Evolutionary conservation across 2,329 filamentous ascomycete species (phyloP).

Genomic region (Cyclaneusma minus): DNA sequence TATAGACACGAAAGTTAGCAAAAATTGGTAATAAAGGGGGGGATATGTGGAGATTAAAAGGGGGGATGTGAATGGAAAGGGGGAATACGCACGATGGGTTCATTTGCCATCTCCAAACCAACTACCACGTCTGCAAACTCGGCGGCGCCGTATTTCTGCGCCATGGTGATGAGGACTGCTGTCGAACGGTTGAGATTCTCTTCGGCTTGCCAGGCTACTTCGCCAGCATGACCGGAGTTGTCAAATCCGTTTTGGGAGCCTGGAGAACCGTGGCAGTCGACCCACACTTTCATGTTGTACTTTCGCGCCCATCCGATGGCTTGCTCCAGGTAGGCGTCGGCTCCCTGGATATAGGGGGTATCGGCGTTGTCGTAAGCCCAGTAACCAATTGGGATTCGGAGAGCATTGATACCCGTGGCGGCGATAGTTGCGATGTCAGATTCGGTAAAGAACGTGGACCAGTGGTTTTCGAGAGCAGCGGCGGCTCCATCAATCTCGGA

Average conservation of each 20-base stretch:
- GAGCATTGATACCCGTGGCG: constrained; percentile 38
- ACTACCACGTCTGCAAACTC: constrained; percentile 25
- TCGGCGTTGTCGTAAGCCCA: constrained; percentile 40
- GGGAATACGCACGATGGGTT: no score
- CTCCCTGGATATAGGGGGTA: constrained; percentile 47
- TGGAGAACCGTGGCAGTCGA: constrained; percentile 52
- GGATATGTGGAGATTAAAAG: no score
- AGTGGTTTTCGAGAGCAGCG: constrained; percentile 28
- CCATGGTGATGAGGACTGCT: constrained; percentile 22
- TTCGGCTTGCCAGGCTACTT: constrained; percentile 29
- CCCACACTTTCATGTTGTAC: constrained; percentile 44
- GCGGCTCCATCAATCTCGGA: constrained; percentile 17
- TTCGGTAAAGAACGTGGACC: constrained; percentile 36
- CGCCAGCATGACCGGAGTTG: constrained; percentile 39
- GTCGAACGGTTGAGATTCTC: constrained; percentile 22
- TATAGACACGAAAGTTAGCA: no score
- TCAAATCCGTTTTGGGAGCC: constrained; percentile 54
- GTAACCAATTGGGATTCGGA: constrained; percentile 50
- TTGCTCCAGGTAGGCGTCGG: constrained; percentile 38
- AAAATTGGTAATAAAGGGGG: no score
- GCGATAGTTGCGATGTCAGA: constrained; percentile 26
- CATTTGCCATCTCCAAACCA: constrained; percentile 27
- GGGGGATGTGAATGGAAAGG: no score
- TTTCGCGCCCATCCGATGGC: constrained; percentile 42
- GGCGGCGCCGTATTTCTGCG: constrained; percentile 22